Evolutionary conservation across 1,139 yeast species (phyloP), one percentile per base, ranked within the genome.

Genomic region (Suhomyces chickasaworum): DNA sequence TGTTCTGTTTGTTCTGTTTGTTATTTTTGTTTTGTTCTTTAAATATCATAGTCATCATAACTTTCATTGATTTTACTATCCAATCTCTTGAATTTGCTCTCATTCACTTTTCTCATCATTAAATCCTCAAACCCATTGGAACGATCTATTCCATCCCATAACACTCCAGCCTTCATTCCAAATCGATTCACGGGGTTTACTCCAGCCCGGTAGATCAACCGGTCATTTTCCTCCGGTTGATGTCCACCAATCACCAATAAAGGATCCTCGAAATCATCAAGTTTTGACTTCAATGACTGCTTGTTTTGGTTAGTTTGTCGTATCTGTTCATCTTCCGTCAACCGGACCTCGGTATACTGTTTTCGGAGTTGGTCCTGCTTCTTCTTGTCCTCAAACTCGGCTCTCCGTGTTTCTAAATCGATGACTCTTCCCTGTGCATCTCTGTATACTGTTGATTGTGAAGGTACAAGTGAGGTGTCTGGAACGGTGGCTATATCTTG

Each of bases 111-210:
- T 33, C 77, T 71, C 58, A 88, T 74, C 73, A 87, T 77, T 50
- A 76, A 69, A 41, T 69, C 71, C 60, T 91, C 98, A 65, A 87
- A 91, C n/a, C 97, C 97, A 60, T 86, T 91, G 0, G 95, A 81
- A 49, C 98, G 70, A 64, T 89, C 95, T 0, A 90, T 84, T 0
- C 98, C 98, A 62, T 91, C 98, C 98, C 98, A 91, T 47, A 89
- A 71, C 53, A 74, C 72, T 0, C 98, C 97, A 0, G 97, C 96
- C 5, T 69, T 68, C 16, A 91, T 84, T 3, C 78, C 78, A 64
- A 89, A 91, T 51, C 98, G 65, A 59, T 91, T 91, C 21, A 80
- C 80, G 0, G 89, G 81, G 46, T 67, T 80, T 0, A 73, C 56
- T 0, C 87, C 82, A 16, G 73, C 69, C 52, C 75, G 84, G 21